These are phyloP conservation scores for Lachnellula arida DNA, from an alignment of 2,329 filamentous ascomycete species.

Conservation along the genomic window DNA sequence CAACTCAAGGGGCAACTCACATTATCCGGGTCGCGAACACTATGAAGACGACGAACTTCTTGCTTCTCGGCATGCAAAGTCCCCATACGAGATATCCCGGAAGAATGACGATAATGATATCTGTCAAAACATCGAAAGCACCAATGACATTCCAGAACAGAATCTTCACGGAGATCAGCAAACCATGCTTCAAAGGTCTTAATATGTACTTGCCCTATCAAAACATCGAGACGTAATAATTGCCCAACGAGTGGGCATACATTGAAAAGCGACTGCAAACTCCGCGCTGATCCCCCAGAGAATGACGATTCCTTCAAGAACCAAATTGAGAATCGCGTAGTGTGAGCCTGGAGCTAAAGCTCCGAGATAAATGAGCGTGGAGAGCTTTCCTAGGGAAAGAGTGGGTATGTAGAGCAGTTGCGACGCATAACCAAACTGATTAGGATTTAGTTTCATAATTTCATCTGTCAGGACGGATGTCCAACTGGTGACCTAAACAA, in stretches of 20 bases:
- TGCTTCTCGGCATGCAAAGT: conserved; percentile 38
- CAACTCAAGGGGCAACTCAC: conserved; percentile 34
- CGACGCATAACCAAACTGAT: conserved; percentile 25
- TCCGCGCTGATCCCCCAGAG: conserved; percentile 22
- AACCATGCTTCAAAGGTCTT: background rate
- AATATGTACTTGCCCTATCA: conserved; percentile 13
- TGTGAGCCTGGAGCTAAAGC: conserved; percentile 16
- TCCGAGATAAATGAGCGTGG: conserved; percentile 22
- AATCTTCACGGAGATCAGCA: background rate
- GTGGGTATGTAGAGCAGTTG: conserved; percentile 27
- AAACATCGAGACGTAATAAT: conserved; percentile 21
- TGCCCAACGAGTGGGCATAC: conserved; percentile 26
- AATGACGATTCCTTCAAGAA: conserved; percentile 11
- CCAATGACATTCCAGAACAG: conserved; percentile 46
- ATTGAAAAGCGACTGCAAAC: conserved; percentile 27
- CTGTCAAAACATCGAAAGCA: conserved; percentile 43
- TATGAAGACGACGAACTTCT: conserved; percentile 22
- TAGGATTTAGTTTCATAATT: background rate
- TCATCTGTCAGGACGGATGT: background rate
- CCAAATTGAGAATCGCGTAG: conserved; percentile 15
- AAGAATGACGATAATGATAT: conserved; percentile 41
- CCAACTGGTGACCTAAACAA: background rate
- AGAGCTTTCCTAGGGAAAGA: conserved; percentile 27
- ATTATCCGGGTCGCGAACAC: conserved; percentile 27
- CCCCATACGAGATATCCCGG: conserved; percentile 44